Percentiles rank a stretch among this genome's conserved stretches.
phyloP scores from a whole-genome alignment of 139 green algal species.

The Pleodorina starrii region DNA sequence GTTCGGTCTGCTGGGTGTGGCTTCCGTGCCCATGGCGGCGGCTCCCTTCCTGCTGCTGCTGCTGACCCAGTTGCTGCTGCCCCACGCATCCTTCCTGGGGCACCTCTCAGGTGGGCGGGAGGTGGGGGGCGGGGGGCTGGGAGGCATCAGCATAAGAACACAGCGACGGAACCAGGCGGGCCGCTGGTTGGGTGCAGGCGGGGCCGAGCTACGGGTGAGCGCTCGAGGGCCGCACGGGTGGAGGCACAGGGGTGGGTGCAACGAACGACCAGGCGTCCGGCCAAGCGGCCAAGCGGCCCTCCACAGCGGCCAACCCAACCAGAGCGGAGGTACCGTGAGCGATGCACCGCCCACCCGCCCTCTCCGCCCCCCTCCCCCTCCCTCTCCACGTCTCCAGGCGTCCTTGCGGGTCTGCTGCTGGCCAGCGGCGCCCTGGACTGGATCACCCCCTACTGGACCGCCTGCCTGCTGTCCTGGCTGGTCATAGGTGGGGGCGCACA shows the following conservation, averaged over 20 bases:
- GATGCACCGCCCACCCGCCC: background rate
- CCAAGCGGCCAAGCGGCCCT: too few relatives aligned
- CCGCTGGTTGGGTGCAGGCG: background rate
- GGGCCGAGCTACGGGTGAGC: background rate
- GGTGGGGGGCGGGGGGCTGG: background rate
- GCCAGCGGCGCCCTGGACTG: conserved; percentile 61
- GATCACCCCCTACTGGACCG: conserved; percentile 56
- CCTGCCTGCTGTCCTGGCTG: conserved; percentile 45
- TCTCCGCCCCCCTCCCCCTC: background rate
- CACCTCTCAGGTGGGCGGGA: conserved; percentile 55
- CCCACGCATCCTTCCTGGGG: conserved; percentile 55
- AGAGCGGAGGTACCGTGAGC: background rate
- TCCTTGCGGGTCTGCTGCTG: conserved; percentile 76
- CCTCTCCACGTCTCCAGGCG: conserved; percentile 50
- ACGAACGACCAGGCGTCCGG: too few relatives aligned
- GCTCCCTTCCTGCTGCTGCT: conserved; percentile 59
- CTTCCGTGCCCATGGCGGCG: conserved; percentile 61
- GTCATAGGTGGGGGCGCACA: conserved; percentile 47
- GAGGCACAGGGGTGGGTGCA: too few relatives aligned
- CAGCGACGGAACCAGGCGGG: too few relatives aligned
- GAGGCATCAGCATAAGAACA: too few relatives aligned
- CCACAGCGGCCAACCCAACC: background rate
- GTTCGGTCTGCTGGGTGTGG: conserved; percentile 70
- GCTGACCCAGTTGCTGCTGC: background rate
- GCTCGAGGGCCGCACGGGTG: background rate